A percentile compares a stretch with the other conserved stretches of the same genome.
phyloP scores from a whole-genome alignment of 2,329 filamentous ascomycete species.

The Diplodia mutila region DNA sequence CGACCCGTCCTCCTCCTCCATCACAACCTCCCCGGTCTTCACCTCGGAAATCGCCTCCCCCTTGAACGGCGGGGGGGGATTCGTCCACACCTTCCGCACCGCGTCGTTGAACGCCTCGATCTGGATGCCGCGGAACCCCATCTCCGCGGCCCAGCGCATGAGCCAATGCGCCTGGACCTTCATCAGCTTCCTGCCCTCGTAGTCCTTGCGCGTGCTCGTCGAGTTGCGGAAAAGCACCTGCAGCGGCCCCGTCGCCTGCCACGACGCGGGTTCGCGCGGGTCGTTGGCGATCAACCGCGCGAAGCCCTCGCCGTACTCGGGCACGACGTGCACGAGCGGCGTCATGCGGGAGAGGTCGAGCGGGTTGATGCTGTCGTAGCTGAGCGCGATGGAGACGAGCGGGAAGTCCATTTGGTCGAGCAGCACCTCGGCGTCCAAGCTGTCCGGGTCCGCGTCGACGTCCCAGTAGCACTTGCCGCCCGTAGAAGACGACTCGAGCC shows the following conservation, averaged over 20 bases:
- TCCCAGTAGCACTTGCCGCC: conserved; percentile 38
- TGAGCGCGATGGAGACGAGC: conserved; percentile 42
- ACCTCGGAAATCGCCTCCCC: conserved; percentile 33
- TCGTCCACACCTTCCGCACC: conserved; percentile 38
- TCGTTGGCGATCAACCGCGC: conserved; percentile 32
- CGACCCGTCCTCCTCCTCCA: conserved; percentile 32
- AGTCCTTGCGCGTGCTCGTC: conserved; percentile 43
- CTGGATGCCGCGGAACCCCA: conserved; percentile 41
- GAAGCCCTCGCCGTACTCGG: conserved; percentile 34
- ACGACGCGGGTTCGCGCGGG: conserved; percentile 33
- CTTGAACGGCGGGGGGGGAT: conserved; percentile 34
- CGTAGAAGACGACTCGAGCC: conserved; percentile 34
- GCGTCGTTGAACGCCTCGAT: conserved; percentile 41
- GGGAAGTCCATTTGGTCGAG: conserved; percentile 46
- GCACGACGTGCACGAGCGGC: conserved; percentile 32
- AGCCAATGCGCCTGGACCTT: conserved; percentile 40
- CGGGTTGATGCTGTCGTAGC: conserved; percentile 39
- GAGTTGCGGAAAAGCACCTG: conserved; percentile 44
- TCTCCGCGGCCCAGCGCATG: conserved; percentile 41
- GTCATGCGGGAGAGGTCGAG: conserved; percentile 35
- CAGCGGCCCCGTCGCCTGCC: conserved; percentile 34
- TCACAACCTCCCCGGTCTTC: conserved; percentile 31
- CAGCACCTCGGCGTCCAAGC: conserved; percentile 24
- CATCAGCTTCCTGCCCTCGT: conserved; percentile 42
- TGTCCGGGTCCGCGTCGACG: conserved; percentile 31